Evolutionary conservation across 129 eudicot species (phyloP), one percentile per base, ranked within the genome.

Genomic region (Smallanthus sonchifolius): DNA sequence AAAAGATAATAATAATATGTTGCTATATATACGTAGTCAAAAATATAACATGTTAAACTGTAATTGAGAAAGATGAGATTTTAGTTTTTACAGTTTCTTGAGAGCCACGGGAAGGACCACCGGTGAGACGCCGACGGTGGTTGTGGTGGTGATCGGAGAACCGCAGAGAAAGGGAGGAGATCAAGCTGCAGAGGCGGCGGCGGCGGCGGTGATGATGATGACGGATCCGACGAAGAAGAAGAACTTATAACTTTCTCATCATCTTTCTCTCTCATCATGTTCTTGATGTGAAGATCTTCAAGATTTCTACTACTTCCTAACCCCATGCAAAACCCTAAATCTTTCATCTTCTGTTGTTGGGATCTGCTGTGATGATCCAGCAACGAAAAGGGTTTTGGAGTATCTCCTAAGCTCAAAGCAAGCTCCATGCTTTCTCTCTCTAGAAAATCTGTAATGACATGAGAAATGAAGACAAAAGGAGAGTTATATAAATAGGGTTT

Each of bases 331-430:
- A 93, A 89, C 77, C 95, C 95, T 74, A 84, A 56, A 81, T 79
- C 84, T 37, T 80, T 60, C 63, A 79, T 79, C 55, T 54, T 79
- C 6, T 79, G 78, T 35, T 79, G 78, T 28, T 72, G 78, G 15
- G 82, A 78, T 64, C 62, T 75, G 57, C 42, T 69, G 15, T 87
- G 67, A 62, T 81, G 85, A 36, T 85, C 90, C 71, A 88, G 80
- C 65, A 88, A 86, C 3, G 87, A 67, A 64, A 84, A 86, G 42
- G 91, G 86, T 72, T 91, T 88, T 69, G 86, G 81, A 2, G 92
- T 39, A 13, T 88, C 97, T 51, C 98, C 98, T 65, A 94, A 84
- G 81, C 97, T 94, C 84, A 94, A 75, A 82, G 86, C 98, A 43
- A 94, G 80, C 75, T 94, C 98, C 98, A 94, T 93, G 16, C 47